Evolutionary conservation across 345 rosid species (phyloP), one percentile per base, ranked within the genome.

Genomic region (Brassica incana): DNA sequence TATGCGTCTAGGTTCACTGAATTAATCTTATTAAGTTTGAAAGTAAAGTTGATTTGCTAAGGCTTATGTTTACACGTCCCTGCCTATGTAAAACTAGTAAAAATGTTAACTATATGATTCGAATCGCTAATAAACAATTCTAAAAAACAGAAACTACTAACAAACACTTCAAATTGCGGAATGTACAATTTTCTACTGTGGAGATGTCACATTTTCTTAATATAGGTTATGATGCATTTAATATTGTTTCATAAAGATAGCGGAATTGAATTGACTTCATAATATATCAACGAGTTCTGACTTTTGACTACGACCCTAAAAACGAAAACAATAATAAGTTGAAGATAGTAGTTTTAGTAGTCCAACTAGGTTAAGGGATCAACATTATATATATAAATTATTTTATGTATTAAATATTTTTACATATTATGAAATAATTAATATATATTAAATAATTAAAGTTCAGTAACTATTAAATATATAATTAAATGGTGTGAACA

Each of bases 1-100:
- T 69, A 75, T 56, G 62, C 38, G 79, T 75, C 79, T 70, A 80
- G 79, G 83, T 80, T 75, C 83, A 80, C 0, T 75, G 83, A 74
- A 80, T 65, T 20, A 20, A 20, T 20, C 83, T 64, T 29, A 54
- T 27, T 69, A 27, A 62, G 56, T 29, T 52, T 67, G 4, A n/a
- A 3, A 10, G 18, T 20, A 59, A 73, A 9, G 65, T 73, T 74
- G 35, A 4, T 73, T 73, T 67, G 74, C 56, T 32, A n/a, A 56
- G 25, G 66, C 18, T 27, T 10, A 32, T 59, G 65, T 63, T 72
- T 30, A 7, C 38, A 48, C 74, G 65, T 70, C 25, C 36, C 14
- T 23, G 43, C 23, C 30, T 3, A 15, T 60, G 38, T 18, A 2
- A 59, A 52, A 50, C 27, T 25, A 56, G 6, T 5, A 30, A 74